These are phyloP conservation scores for Globisporangium barbulae DNA, from an alignment of 352 stramenopile species.

Conservation along the genomic window DNA sequence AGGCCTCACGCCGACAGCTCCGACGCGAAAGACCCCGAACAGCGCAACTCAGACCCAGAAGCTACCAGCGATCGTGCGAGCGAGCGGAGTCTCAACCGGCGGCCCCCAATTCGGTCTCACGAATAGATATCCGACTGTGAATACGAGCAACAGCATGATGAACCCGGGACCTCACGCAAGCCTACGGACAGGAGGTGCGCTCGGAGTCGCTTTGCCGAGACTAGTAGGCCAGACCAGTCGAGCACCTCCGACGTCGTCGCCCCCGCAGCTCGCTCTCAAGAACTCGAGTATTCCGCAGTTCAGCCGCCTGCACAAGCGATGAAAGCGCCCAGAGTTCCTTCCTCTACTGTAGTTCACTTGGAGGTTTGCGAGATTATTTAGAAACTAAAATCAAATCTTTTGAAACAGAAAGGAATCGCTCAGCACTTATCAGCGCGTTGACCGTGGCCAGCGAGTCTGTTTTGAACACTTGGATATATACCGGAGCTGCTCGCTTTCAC, in stretches of 20 bases:
- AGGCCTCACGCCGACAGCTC: background rate
- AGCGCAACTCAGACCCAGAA: slow-evolving; percentile 4
- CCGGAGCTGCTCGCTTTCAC: too few relatives aligned
- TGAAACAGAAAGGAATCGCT: too few relatives aligned
- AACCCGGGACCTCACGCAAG: background rate
- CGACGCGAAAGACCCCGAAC: background rate
- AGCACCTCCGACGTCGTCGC: slow-evolving; percentile 29
- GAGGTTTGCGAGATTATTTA: too few relatives aligned
- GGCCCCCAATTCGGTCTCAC: slow-evolving; percentile 13
- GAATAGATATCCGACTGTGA: background rate
- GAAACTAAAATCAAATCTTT: too few relatives aligned
- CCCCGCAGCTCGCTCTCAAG: slow-evolving; percentile 29
- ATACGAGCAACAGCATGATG: background rate
- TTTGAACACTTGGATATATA: too few relatives aligned
- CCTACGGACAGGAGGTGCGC: slow-evolving; percentile 5
- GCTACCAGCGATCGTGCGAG: slow-evolving; percentile 12
- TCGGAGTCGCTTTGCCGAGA: slow-evolving; percentile 31
- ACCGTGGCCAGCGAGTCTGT: too few relatives aligned
- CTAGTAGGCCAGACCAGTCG: slow-evolving; percentile 22
- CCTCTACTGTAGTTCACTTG: too few relatives aligned
- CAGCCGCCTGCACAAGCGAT: slow-evolving; percentile 62
- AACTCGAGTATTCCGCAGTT: slow-evolving; percentile 51
- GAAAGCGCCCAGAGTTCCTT: slow-evolving; percentile 9
- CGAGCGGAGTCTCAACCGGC: background rate
- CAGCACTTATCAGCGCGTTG: too few relatives aligned